These are phyloP conservation scores for Mycena sp. DNA, from an alignment of 1,284 basidiomycete species.

Conservation along the genomic window DNA sequence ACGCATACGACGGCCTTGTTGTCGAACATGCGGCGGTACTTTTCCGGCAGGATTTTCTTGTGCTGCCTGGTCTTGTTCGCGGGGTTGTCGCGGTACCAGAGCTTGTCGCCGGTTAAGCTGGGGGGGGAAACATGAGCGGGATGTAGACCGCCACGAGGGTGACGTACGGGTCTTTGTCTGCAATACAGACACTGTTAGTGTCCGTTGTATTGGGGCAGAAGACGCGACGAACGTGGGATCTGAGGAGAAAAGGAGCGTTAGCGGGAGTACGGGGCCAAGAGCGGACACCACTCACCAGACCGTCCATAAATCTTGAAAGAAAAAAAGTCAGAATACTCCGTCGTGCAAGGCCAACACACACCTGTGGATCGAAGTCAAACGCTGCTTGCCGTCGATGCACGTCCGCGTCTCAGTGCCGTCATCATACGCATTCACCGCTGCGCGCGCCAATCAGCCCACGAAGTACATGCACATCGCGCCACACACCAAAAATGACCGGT, in stretches of 20 bases:
- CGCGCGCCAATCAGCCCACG: background rate
- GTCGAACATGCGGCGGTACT: slow-evolving; percentile 61
- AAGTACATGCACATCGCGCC: background rate
- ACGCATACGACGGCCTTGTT: slow-evolving; percentile 79
- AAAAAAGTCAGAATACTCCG: background rate
- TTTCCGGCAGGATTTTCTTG: slow-evolving; percentile 55
- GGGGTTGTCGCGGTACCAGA: slow-evolving; percentile 59
- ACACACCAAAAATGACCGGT: slow-evolving; percentile 74
- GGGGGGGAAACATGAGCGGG: background rate
- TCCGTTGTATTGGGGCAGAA: background rate
- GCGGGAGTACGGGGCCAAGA: background rate
- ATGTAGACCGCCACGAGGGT: background rate
- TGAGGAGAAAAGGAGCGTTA: slow-evolving; percentile 36
- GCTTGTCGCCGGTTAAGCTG: slow-evolving; percentile 57
- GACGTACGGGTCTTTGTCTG: slow-evolving; percentile 66
- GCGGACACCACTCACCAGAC: slow-evolving; percentile 52
- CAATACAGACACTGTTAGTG: background rate
- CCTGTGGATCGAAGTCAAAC: slow-evolving; percentile 75
- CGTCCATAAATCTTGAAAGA: slow-evolving; percentile 69
- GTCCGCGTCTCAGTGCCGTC: slow-evolving; percentile 71
- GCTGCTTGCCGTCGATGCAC: slow-evolving; percentile 83
- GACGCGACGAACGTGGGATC: slow-evolving; percentile 62
- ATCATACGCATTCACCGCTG: slow-evolving; percentile 57
- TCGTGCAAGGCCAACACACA: background rate
- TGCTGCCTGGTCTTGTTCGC: slow-evolving; percentile 24